A percentile compares a stretch with the other conserved stretches of the same genome.
Conservation (phyloP, 2,329 filamentous ascomycete genomes). For the Venturia aucupariae region DNA sequence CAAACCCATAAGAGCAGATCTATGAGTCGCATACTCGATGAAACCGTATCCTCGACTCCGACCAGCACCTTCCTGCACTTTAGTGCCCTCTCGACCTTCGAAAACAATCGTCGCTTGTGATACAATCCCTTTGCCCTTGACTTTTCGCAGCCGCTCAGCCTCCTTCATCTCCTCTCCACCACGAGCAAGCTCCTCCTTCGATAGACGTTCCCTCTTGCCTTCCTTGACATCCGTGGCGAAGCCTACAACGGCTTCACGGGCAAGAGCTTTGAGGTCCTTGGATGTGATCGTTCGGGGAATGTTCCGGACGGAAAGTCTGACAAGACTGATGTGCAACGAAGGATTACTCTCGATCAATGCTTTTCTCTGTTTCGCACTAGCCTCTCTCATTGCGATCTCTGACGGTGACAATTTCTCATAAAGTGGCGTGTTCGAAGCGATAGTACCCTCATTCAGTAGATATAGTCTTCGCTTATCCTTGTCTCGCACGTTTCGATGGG, state of each 20-base stretch:
- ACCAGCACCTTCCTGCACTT: slow-evolving; percentile 68
- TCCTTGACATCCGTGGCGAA: slow-evolving; percentile 85
- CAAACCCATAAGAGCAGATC: slow-evolving; percentile 88
- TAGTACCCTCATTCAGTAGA: slow-evolving; percentile 76
- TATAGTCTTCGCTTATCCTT: slow-evolving; percentile 88
- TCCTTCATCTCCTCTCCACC: slow-evolving; percentile 72
- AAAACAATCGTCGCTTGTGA: slow-evolving; percentile 93
- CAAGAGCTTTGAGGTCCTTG: slow-evolving; percentile 84
- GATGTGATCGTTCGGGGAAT: slow-evolving; percentile 73
- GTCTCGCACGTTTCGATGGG: slow-evolving; percentile 56
- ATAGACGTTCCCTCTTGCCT: slow-evolving; percentile 65
- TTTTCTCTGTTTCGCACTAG: slow-evolving; percentile 78
- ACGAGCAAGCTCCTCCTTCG: slow-evolving; percentile 78
- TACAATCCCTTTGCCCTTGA: slow-evolving; percentile 78
- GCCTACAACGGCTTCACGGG: slow-evolving; percentile 83
- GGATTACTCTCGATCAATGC: slow-evolving; percentile 87
- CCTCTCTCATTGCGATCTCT: slow-evolving; percentile 80
- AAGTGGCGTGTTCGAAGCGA: slow-evolving; percentile 66
- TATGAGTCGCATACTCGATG: slow-evolving; percentile 90
- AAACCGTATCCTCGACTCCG: slow-evolving; percentile 92
- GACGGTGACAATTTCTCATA: slow-evolving; percentile 66
- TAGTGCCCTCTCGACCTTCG: slow-evolving; percentile 75
- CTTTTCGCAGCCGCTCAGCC: slow-evolving; percentile 69
- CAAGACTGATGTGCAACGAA: slow-evolving; percentile 77
- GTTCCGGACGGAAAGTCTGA: slow-evolving; percentile 84